Conservation (phyloP, 2,329 filamentous ascomycete species). For the Cercospora sp. region DNA sequence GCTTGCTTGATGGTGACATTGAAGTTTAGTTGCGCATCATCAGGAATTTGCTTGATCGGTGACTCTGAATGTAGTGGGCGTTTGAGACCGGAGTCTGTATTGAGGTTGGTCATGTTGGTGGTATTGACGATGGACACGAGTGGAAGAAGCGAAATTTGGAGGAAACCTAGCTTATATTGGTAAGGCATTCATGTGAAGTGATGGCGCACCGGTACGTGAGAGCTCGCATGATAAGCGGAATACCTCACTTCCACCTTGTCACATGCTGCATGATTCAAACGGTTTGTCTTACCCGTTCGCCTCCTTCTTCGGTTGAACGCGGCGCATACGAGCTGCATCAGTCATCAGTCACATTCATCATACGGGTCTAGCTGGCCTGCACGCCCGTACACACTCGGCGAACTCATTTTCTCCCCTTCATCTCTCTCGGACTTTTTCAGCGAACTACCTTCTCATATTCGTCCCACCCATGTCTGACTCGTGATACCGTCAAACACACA, state of each 20-base stretch:
- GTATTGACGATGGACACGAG: not conserved
- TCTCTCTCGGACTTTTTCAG: not conserved
- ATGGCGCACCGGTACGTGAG: not conserved
- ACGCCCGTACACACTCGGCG: not conserved
- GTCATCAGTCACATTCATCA: not conserved
- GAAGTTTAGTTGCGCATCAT: not conserved
- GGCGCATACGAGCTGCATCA: not conserved
- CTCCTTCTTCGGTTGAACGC: too few relatives aligned
- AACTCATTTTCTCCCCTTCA: not conserved
- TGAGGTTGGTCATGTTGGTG: not conserved
- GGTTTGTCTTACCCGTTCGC: not conserved
- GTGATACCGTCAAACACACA: conserved; percentile 63
- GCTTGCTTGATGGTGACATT: not conserved
- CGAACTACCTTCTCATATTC: conserved; percentile 19
- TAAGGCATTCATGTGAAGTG: not conserved
- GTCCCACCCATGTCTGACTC: conserved; percentile 49
- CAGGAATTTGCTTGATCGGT: not conserved
- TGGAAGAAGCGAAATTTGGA: not conserved
- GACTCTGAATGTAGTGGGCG: not conserved
- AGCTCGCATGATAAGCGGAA: not conserved
- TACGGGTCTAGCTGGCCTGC: not conserved
- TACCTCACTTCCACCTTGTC: not conserved
- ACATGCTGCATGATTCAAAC: not conserved
- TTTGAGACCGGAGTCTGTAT: not conserved
- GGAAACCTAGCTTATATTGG: not conserved